Percentiles rank a stretch among this genome's conserved stretches.
These are phyloP conservation scores for Bipolaris zeicola DNA, from an alignment of 2,329 filamentous ascomycete genomes.

Conservation along the genomic window DNA sequence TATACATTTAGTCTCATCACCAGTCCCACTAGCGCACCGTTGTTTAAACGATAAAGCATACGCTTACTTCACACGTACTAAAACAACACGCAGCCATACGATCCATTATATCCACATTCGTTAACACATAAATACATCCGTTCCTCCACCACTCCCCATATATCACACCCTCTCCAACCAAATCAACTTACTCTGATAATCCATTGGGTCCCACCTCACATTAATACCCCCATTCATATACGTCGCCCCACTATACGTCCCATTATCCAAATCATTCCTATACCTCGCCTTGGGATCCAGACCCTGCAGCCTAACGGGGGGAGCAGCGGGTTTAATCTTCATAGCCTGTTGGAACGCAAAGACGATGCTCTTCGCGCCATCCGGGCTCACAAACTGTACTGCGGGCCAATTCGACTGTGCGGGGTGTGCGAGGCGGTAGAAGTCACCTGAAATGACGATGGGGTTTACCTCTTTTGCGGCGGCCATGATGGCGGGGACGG, in stretches of 20 bases:
- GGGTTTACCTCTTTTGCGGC: slow-evolving; percentile 64
- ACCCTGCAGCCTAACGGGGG: slow-evolving; percentile 61
- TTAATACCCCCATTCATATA: slow-evolving; percentile 68
- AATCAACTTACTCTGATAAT: slow-evolving; percentile 64
- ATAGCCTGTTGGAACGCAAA: slow-evolving; percentile 66
- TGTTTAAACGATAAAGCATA: too few relatives aligned
- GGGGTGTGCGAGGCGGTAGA: slow-evolving; percentile 65
- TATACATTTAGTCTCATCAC: too few relatives aligned
- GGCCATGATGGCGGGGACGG: slow-evolving; percentile 61
- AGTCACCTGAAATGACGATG: slow-evolving; percentile 62
- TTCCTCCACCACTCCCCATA: background rate
- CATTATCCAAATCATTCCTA: slow-evolving; percentile 56
- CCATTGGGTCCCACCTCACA: slow-evolving; percentile 54
- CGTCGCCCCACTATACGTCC: slow-evolving; percentile 62
- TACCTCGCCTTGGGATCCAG: slow-evolving; percentile 62
- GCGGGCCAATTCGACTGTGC: slow-evolving; percentile 67
- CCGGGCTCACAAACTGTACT: slow-evolving; percentile 62
- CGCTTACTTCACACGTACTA: too few relatives aligned
- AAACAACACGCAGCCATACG: too few relatives aligned
- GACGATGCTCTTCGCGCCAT: slow-evolving; percentile 57
- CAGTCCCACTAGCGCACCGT: too few relatives aligned
- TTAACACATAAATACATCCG: background rate
- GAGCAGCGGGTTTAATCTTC: slow-evolving; percentile 59
- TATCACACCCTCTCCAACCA: slow-evolving; percentile 54
- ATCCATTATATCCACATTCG: background rate